Evolutionary conservation across 352 stramenopile species (phyloP), one percentile per base, ranked within the genome.

Genomic region (Pythium dissotocum): DNA sequence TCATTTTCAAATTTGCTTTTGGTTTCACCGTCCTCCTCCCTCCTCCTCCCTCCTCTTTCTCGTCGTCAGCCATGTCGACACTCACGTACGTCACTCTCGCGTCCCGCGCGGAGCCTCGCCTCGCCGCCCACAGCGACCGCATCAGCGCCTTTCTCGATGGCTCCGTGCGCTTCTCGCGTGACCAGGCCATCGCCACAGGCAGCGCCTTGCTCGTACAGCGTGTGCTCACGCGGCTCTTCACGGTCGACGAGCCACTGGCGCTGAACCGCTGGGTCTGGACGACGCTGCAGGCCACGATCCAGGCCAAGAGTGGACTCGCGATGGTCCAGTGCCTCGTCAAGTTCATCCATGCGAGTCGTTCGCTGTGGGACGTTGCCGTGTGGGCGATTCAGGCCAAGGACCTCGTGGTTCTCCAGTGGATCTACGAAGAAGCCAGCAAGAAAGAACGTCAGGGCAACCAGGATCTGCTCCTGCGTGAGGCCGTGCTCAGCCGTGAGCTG

Each of bases 331-430:
- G 56, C 26, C 64, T 70, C 16, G 38, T 32, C 8, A 40, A n/a
- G 18, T 70, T 65, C n/a, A 33, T 70, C 24, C 64, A 70, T 38
- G 35, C 64, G n/a, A 51, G 2, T 7, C 64, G 64, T 24, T 57
- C 64, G 48, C 57, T 61, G 4, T 58, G 46, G 48, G 58, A 65
- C 36, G 64, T 52, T 18, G 46, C 63, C 8, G 12, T 28, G 16
- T 61, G 48, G 46, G 64, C 64, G 24, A 58, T 70, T n/a, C 33
- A 62, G 16, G 30, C 64, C 26, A 26, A 46, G n/a, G 46, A 61
- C 28, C 26, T 70, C 0, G n/a, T 35, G 2, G 4, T 48, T 2
- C 26, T 55, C 10, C 46, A 70, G 51, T 70, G 64, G 56, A 26
- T 70, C 4, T 58, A 55, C 46, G 35, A 46, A 2, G 16, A 48